Percentiles rank a stretch among this genome's conserved stretches.
These are phyloP conservation scores for Cryptosporidium muris DNA, from an alignment of 169 alveolate species.

Conservation along the genomic window DNA sequence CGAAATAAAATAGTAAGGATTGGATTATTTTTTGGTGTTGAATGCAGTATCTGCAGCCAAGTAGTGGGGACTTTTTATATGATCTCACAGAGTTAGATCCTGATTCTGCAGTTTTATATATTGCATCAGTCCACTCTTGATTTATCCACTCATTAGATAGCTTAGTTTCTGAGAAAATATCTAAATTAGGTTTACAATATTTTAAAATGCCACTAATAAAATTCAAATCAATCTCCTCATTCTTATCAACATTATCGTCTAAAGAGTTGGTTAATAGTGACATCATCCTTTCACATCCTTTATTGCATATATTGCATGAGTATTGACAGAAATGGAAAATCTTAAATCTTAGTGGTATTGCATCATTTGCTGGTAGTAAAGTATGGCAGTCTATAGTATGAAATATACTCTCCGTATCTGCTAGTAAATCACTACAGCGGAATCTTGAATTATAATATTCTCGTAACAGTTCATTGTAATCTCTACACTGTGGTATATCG, in stretches of 20 bases:
- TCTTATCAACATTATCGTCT: slow-evolving; percentile 18
- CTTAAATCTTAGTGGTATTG: slow-evolving; percentile 32
- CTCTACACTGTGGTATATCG: slow-evolving; percentile 27
- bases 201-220: neutral
- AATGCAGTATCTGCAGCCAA: slow-evolving; percentile 51
- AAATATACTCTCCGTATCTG: slow-evolving; percentile 3
- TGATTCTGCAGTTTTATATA: neutral
- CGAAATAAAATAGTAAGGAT: slow-evolving; percentile 14
- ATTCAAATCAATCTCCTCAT: neutral
- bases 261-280: slow-evolving; percentile 29
- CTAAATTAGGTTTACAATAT: slow-evolving; percentile 55
- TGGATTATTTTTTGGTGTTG: slow-evolving; percentile 36
- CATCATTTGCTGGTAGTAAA: slow-evolving; percentile 20
- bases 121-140: neutral
- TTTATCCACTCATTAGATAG: slow-evolving; percentile 18
- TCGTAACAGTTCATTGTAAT: slow-evolving; percentile 28
- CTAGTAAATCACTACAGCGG: slow-evolving; percentile 23
- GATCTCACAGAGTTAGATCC: neutral
- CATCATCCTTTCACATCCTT: slow-evolving; percentile 62
- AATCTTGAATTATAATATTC: slow-evolving; percentile 34
- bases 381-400: slow-evolving; percentile 48
- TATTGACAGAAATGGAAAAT: slow-evolving; percentile 62
- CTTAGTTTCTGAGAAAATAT: slow-evolving; percentile 14
- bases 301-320: slow-evolving; percentile 45
- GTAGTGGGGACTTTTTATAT: neutral